These are phyloP conservation scores for Gymnopus androsaceus DNA, from an alignment of 1,284 basidiomycete genomes.

Conservation along the genomic window DNA sequence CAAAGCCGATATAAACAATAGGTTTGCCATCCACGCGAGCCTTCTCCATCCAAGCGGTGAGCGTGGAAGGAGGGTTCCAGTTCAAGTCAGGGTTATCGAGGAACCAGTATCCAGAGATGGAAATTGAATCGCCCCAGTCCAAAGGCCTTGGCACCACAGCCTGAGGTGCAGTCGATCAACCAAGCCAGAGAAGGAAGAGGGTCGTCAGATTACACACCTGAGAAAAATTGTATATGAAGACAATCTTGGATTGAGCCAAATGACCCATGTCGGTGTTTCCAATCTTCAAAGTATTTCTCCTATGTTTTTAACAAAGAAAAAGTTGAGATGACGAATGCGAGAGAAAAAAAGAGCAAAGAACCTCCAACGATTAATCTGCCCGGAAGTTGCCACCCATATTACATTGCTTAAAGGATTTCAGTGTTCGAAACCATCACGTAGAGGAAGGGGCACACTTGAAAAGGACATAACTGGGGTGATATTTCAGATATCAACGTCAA, in stretches of 20 bases:
- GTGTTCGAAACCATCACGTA: not conserved
- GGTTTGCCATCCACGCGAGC: conserved; percentile 61
- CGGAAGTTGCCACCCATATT: conserved; percentile 73
- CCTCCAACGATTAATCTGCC: conserved; percentile 79
- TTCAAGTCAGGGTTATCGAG: conserved; percentile 62
- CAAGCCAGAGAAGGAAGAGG: not conserved
- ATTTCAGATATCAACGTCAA: not conserved
- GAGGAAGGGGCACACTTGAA: conserved; percentile 48
- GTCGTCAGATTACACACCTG: conserved; percentile 25
- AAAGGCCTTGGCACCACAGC: conserved; percentile 71
- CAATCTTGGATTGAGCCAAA: conserved; percentile 65
- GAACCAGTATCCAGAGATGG: conserved; percentile 71
- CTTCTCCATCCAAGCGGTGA: conserved; percentile 57
- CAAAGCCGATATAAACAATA: conserved; percentile 75
- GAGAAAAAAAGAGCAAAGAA: no score
- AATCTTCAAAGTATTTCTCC: conserved; percentile 53
- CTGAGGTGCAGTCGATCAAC: conserved; percentile 5
- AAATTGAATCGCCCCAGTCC: conserved; percentile 76
- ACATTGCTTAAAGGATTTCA: conserved; percentile 66
- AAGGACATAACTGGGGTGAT: conserved; percentile 49
- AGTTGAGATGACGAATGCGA: no score
- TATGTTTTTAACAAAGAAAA: no score
- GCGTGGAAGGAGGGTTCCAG: conserved; percentile 56
- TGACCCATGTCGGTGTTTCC: conserved; percentile 66
- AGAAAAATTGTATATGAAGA: conserved; percentile 60